Conservation (phyloP, 352 stramenopile genomes). For the Plasmopara viticola region DNA sequence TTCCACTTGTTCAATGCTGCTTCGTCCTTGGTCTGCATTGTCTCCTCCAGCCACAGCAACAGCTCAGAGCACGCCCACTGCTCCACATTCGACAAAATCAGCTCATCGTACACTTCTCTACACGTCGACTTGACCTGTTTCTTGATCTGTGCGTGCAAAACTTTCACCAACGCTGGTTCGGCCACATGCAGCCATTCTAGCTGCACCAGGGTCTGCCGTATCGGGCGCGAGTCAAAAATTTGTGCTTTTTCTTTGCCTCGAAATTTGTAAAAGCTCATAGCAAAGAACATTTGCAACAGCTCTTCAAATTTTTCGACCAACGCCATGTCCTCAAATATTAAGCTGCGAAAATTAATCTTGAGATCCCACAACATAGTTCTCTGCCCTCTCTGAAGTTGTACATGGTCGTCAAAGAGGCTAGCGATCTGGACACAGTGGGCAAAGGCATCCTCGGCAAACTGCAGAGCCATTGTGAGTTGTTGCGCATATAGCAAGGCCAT, state of each 20-base stretch:
- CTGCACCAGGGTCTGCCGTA: constrained; percentile 45
- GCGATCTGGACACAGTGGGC: constrained; percentile 57
- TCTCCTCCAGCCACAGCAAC: constrained; percentile 53
- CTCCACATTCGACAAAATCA: constrained; percentile 41
- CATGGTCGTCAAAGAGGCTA: constrained; percentile 43
- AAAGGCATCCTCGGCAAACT: constrained; percentile 69
- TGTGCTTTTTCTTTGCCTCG: constrained; percentile 45
- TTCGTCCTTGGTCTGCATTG: constrained; percentile 28
- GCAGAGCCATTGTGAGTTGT: constrained; percentile 61
- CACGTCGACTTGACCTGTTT: constrained; percentile 43
- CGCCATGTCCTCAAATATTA: constrained; percentile 46
- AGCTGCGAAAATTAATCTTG: constrained; percentile 35
- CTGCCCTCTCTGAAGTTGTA: constrained; percentile 9
- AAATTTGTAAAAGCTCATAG: constrained; percentile 69
- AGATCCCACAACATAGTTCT: constrained; percentile 48
- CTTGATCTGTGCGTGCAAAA: constrained; percentile 52
- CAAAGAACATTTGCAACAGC: constrained; percentile 60
- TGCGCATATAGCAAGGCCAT: constrained; percentile 48
- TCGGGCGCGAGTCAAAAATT: constrained; percentile 40
- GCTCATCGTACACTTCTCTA: constrained; percentile 44
- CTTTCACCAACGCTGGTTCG: constrained; percentile 40
- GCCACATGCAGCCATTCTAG: constrained; percentile 49
- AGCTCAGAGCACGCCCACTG: constrained; percentile 44
- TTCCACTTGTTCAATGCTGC: constrained; percentile 28
- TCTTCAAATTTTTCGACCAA: constrained; percentile 45